Conservation (phyloP, 2,329 filamentous ascomycete species). For the Fusarium bulbicola region DNA sequence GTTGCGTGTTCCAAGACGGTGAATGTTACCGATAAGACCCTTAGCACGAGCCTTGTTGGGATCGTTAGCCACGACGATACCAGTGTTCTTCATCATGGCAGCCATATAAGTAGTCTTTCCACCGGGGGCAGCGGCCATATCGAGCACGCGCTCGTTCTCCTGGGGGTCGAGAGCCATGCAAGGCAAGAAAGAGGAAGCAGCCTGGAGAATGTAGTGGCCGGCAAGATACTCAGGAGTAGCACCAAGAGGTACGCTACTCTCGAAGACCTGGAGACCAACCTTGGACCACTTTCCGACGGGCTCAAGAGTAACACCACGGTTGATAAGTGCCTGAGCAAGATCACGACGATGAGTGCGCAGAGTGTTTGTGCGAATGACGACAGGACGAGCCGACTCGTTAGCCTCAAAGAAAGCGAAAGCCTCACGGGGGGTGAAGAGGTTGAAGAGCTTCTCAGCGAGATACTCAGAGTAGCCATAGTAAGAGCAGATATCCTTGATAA, state of each 20-base stretch:
- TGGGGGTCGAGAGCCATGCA: constrained; percentile 98
- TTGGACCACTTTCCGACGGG: constrained; percentile 99
- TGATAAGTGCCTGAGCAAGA: constrained; percentile 92
- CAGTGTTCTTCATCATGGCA: constrained; percentile 97
- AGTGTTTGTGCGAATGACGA: constrained; percentile 97
- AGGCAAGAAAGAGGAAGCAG: constrained; percentile 93
- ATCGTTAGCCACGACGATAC: constrained; percentile 96
- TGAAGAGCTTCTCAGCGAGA: constrained; percentile 95
- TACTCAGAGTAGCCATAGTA: constrained; percentile 98
- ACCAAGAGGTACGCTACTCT: constrained; percentile 84
- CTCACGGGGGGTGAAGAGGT: constrained; percentile 90
- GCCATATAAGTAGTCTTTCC: constrained; percentile 97
- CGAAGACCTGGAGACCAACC: constrained; percentile 95
- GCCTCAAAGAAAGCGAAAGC: constrained; percentile 99
- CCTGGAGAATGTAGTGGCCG: constrained; percentile 97
- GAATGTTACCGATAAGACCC: constrained; percentile 97
- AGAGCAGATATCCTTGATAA: constrained; percentile 90
- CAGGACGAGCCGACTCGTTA: constrained; percentile 92
- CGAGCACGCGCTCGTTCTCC: constrained; percentile 88
- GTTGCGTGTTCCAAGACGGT: constrained; percentile 92
- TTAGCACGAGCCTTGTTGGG: constrained; percentile 92
- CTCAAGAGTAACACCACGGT: constrained; percentile 94
- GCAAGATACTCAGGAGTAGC: constrained; percentile 97
- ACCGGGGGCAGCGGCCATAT: constrained; percentile 94
- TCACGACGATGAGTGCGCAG: constrained; percentile 80